Evolutionary conservation across 2,329 filamentous ascomycete genomes (phyloP).

Genomic region (Ceratocystis diversiconidia): DNA sequence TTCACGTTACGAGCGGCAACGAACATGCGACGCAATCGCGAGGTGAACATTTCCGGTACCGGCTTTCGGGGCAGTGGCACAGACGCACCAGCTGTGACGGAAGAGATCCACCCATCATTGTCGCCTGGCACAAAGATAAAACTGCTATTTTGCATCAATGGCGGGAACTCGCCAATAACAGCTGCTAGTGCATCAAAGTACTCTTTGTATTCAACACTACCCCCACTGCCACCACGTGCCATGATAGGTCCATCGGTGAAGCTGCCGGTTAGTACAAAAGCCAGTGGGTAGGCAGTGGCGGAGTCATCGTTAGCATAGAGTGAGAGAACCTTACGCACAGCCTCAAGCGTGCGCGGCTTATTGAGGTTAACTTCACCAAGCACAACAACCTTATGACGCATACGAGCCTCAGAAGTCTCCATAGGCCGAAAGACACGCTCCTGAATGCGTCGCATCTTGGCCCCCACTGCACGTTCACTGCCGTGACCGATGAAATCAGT

Average conservation of each 20-base stretch:
- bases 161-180: constrained; percentile 68
- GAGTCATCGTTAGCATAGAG: constrained; percentile 54
- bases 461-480: constrained; percentile 69
- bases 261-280: constrained; percentile 74
- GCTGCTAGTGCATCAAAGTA: constrained; percentile 80
- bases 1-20: constrained; percentile 55
- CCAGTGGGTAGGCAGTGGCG: constrained; percentile 52
- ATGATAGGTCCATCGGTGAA: constrained; percentile 57
- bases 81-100: constrained; percentile 64
- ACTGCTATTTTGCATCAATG: constrained; percentile 61
- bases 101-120: constrained; percentile 91
- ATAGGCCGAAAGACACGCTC: constrained; percentile 44
- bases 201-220: constrained; percentile 93
- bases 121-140: constrained; percentile 93
- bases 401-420: constrained; percentile 25
- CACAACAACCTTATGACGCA: constrained; percentile 49
- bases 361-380: constrained; percentile 80
- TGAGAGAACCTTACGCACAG: constrained; percentile 63
- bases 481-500: constrained; percentile 89
- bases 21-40: constrained; percentile 67
- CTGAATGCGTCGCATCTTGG: constrained; percentile 71
- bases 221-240: constrained; percentile 49
- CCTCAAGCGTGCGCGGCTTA: constrained; percentile 64
- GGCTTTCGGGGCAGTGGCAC: constrained; percentile 53
- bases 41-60: constrained; percentile 83